Evolutionary conservation across 208 protist genomes (phyloP), one percentile per base, ranked within the genome.

Genomic region (Wallacemonas sp.): DNA sequence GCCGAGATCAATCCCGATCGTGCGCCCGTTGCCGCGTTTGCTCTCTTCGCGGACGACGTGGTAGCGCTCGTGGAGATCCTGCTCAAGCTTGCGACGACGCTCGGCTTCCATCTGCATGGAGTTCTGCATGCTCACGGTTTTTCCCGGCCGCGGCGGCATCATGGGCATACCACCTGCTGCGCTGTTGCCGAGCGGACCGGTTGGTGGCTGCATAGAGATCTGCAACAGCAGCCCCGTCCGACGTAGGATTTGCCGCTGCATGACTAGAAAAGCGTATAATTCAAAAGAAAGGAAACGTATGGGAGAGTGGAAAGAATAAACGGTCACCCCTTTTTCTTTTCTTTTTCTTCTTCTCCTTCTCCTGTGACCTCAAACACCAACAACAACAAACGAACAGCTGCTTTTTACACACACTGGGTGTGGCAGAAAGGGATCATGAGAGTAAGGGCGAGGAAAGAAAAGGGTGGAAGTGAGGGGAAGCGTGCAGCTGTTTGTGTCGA

Each of bases 1-100:
- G 60, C 98, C 98, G n/a, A 99, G 80, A 81, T 99, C 98, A 65
- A 99, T 99, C 64, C 98, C 98, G 73, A 99, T 93, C 21, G 84
- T 79, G 3, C 91, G 88, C 24, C 88, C 87, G n/a, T 32, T 70
- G 9, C 33, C 52, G 1, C 61, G 65, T 1, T 43, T 54, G 27
- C 80, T 78, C 63, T 84, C 74, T 72, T 93, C 86, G 54, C 86
- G 82, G n/a, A 94, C 88, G 1, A 96, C 86, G 34, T 85, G 74
- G 69, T 83, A 94, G 39, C 80, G 85, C 49, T 54, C 76, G 17
- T 79, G 74, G 9, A 80, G 85, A 33, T 74, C 74, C 62, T 89
- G 76, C 38, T 87, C 83, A 21, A 96, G 70, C 70, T 92, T 82
- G 38, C 81, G 78, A 12, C 82, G 78, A 33, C 87, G 78, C 52